These are phyloP conservation scores for Penicillium macrosclerotiorum DNA, from an alignment of 495 filamentous ascomycete species.

Conservation along the genomic window DNA sequence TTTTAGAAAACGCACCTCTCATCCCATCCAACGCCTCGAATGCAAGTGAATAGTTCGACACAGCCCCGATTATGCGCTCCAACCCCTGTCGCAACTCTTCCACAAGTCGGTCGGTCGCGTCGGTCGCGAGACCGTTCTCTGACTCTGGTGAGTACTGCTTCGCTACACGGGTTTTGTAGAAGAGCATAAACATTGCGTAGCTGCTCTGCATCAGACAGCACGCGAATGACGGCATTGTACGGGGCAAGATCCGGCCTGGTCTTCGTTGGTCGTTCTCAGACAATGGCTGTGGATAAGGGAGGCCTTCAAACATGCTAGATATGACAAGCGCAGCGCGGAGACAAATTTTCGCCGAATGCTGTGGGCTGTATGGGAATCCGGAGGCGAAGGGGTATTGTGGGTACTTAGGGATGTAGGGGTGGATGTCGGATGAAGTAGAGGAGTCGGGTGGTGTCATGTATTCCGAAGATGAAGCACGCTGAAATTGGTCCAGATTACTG, in stretches of 20 bases:
- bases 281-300: conserved; percentile 49
- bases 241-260: conserved; percentile 37
- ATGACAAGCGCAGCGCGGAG: conserved; percentile 50
- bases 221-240: conserved; percentile 60
- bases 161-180: conserved; percentile 47
- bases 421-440: conserved; percentile 37
- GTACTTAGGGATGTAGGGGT: conserved; percentile 22
- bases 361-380: conserved; percentile 50
- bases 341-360: conserved; percentile 56
- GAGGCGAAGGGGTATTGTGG: conserved; percentile 32
- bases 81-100: conserved; percentile 55
- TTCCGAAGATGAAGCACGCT: conserved; percentile 33
- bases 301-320: conserved; percentile 48
- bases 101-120: conserved; percentile 43
- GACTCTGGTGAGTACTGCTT: conserved; percentile 45
- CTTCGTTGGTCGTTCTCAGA: conserved; percentile 21
- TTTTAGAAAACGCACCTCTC: conserved; percentile 54
- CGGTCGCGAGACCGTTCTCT: conserved; percentile 25
- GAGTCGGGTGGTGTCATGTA: conserved; percentile 38
- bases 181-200: conserved; percentile 60
- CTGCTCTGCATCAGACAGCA: conserved; percentile 63
- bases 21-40: conserved; percentile 62
- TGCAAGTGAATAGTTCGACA: conserved; percentile 56
- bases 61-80: conserved; percentile 45
- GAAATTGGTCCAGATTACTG: conserved; percentile 33